Evolutionary conservation across 1,139 yeast genomes (phyloP).

Genomic region (Zygoascus meyerae): DNA sequence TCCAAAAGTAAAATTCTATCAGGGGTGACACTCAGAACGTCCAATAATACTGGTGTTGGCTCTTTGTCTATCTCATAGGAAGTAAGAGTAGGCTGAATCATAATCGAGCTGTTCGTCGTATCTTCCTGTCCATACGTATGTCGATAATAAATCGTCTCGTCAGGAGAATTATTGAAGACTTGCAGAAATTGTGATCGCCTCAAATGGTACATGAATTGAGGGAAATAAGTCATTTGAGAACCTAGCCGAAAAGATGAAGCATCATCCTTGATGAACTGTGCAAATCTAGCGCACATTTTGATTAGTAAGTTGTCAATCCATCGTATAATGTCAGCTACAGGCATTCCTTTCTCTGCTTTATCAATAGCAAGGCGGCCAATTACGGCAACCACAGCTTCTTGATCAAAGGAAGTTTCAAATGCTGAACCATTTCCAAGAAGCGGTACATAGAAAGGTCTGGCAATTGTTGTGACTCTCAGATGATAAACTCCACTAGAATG

Average conservation of each 20-base stretch:
- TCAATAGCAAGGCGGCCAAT: conserved; percentile 50
- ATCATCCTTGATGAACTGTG: conserved; percentile 65
- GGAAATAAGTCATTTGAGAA: conserved; percentile 62
- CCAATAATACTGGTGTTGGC: conserved; percentile 60
- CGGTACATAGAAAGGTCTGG: conserved; percentile 14
- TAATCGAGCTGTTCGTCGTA: conserved; percentile 55
- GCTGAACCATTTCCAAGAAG: conserved; percentile 21
- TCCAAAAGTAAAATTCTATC: conserved; percentile 59
- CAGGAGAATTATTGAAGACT: conserved; percentile 74
- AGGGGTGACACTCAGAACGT: conserved; percentile 59
- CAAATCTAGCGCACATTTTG: conserved; percentile 70
- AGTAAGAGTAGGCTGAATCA: conserved; percentile 72
- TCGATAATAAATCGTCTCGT: conserved; percentile 66
- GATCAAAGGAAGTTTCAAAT: conserved; percentile 47
- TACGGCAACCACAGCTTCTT: conserved; percentile 63
- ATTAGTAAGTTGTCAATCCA: conserved; percentile 73
- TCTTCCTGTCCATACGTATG: conserved; percentile 66
- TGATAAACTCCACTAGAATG: conserved; percentile 46
- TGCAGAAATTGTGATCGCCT: conserved; percentile 65
- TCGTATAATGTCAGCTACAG: conserved; percentile 59
- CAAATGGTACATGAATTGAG: conserved; percentile 69
- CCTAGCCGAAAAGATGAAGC: conserved; percentile 65
- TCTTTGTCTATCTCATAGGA: conserved; percentile 58
- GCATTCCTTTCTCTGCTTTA: conserved; percentile 41
- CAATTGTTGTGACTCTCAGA: conserved; percentile 51